phyloP scores from a whole-genome alignment of 2,329 filamentous ascomycete genomes.

The Talaromyces verruculosus region DNA sequence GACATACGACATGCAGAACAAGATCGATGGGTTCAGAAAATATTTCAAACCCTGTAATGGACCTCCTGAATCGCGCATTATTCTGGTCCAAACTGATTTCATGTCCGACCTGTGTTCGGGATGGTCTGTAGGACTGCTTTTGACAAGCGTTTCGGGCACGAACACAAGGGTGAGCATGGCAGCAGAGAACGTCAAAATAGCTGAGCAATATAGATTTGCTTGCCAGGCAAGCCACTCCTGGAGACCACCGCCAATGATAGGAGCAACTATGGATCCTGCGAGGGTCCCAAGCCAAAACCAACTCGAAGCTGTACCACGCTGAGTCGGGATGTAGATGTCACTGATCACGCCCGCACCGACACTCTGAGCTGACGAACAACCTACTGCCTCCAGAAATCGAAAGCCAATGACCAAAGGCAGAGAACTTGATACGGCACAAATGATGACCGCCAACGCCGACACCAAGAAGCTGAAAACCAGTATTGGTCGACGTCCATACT shows the following conservation, averaged over 20 bases:
- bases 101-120: neutral
- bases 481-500: conserved; percentile 39
- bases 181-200: conserved; percentile 34
- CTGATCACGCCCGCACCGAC: conserved; percentile 44
- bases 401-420: conserved; percentile 44
- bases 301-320: conserved; percentile 41
- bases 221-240: conserved; percentile 39
- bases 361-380: conserved; percentile 42
- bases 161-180: conserved; percentile 32
- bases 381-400: conserved; percentile 39
- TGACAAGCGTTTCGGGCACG: conserved; percentile 26
- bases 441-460: conserved; percentile 38
- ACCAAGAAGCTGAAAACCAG: conserved; percentile 40
- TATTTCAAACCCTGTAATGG: neutral
- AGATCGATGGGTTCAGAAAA: neutral
- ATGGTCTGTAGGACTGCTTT: neutral
- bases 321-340: conserved; percentile 41
- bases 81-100: neutral
- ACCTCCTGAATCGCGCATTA: neutral
- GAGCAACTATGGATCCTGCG: conserved; percentile 40
- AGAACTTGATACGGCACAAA: conserved; percentile 36
- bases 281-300: conserved; percentile 44
- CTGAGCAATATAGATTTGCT: conserved; percentile 39
- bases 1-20: neutral
- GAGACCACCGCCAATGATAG: conserved; percentile 42